Percentiles rank a stretch among this genome's conserved stretches.
phyloP scores from a whole-genome alignment of 306 rosid species.

The Delonix regia region DNA sequence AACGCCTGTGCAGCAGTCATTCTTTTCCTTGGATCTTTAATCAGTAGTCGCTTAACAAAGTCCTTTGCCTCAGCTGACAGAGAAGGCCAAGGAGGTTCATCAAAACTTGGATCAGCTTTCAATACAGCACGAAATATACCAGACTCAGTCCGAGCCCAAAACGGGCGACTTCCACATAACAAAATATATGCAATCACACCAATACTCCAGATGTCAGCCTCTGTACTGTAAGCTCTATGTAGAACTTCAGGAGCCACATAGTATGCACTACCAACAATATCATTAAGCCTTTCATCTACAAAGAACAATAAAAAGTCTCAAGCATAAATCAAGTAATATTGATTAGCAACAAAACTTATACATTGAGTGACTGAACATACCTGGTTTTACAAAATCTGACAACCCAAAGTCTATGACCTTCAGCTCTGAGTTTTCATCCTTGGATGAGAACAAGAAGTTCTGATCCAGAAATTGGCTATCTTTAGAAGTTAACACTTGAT shows the following conservation, averaged over 20 bases:
- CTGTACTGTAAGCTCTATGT: constrained; percentile 70
- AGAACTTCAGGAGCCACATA: constrained; percentile 88
- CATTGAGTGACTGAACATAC: constrained; percentile 42
- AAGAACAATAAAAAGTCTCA: constrained; percentile 37
- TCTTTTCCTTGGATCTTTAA: constrained; percentile 82
- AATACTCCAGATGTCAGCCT: constrained; percentile 84
- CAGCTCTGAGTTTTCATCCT: constrained; percentile 78
- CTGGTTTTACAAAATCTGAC: constrained; percentile 85
- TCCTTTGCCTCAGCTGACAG: constrained; percentile 62
- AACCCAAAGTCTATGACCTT: constrained; percentile 92
- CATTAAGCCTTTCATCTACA: constrained; percentile 85
- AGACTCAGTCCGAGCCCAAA: constrained; percentile 89
- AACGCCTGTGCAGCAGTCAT: constrained; percentile 84
- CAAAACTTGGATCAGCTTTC: constrained; percentile 82
- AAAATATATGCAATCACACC: constrained; percentile 87
- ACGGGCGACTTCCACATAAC: constrained; percentile 88
- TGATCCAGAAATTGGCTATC: constrained; percentile 52
- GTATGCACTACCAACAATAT: constrained; percentile 83
- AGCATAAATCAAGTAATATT: constrained; percentile 8
- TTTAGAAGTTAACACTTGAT: constrained; percentile 34
- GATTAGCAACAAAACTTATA: no score
- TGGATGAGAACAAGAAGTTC: constrained; percentile 74
- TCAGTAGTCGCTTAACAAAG: constrained; percentile 73
- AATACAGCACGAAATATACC: constrained; percentile 78
- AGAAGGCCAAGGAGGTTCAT: constrained; percentile 84